These are phyloP conservation scores for Silene uniflora DNA, from an alignment of 148 eudicot species.

Conservation along the genomic window DNA sequence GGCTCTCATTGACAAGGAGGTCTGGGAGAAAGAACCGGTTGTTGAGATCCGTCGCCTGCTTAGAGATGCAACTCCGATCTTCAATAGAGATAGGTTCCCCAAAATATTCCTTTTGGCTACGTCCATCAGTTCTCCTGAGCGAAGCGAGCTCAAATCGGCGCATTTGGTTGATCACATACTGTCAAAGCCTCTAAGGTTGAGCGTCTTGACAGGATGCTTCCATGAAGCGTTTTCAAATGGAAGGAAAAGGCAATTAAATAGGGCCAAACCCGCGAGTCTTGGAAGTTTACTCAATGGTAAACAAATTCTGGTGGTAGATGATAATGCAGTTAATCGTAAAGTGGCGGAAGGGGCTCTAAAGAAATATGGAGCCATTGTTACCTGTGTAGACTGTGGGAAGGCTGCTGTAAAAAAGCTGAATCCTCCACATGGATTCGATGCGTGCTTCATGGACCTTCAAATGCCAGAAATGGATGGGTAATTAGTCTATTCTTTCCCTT, in stretches of 20 bases:
- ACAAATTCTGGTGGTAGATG: slow-evolving; percentile 69
- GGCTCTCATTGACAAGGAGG: slow-evolving; percentile 67
- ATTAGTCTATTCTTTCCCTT: slow-evolving; percentile 4
- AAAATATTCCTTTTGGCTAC: slow-evolving; percentile 59
- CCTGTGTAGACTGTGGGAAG: slow-evolving; percentile 59
- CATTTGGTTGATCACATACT: slow-evolving; percentile 58
- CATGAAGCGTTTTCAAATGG: slow-evolving; percentile 56
- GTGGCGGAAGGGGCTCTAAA: slow-evolving; percentile 78
- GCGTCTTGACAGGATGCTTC: slow-evolving; percentile 51
- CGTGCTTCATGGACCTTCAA: slow-evolving; percentile 85
- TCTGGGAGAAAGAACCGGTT: slow-evolving; percentile 44
- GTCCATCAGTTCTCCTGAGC: slow-evolving; percentile 36
- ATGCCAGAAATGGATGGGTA: slow-evolving; percentile 93
- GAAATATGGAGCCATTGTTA: slow-evolving; percentile 58
- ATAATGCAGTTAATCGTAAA: slow-evolving; percentile 61
- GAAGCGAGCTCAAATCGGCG: slow-evolving; percentile 53
- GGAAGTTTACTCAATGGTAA: slow-evolving; percentile 48
- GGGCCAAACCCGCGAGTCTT: slow-evolving; percentile 37
- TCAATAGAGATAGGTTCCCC: slow-evolving; percentile 21
- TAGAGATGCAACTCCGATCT: slow-evolving; percentile 30
- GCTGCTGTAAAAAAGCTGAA: slow-evolving; percentile 43
- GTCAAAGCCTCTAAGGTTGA: slow-evolving; percentile 70
- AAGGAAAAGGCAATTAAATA: slow-evolving; percentile 39
- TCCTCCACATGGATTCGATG: slow-evolving; percentile 58
- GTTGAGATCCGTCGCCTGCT: slow-evolving; percentile 34